phyloP scores from a whole-genome alignment of 2,329 filamentous ascomycete species.

The Fusarium sp. region DNA sequence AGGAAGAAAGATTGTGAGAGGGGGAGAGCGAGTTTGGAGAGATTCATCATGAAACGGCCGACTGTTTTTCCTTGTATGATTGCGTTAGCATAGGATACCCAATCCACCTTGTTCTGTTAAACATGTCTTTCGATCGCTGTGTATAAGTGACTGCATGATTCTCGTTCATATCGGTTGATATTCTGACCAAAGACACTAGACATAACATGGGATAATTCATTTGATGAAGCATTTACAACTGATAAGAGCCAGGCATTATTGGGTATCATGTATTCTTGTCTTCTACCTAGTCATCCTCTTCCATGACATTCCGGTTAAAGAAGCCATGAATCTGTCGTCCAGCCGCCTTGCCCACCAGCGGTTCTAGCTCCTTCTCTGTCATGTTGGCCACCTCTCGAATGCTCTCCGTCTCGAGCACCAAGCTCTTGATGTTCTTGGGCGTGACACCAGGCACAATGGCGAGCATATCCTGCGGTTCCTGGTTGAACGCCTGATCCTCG shows the following conservation, averaged over 20 bases:
- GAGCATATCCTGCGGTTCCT: slow-evolving; percentile 91
- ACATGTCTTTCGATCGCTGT: not conserved
- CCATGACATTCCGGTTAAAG: slow-evolving; percentile 76
- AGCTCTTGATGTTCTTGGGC: slow-evolving; percentile 77
- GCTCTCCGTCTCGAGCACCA: slow-evolving; percentile 80
- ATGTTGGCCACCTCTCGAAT: slow-evolving; percentile 89
- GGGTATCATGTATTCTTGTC: slow-evolving; percentile 21
- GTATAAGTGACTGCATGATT: not conserved
- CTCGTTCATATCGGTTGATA: not conserved
- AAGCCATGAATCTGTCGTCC: slow-evolving; percentile 83
- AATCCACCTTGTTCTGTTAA: slow-evolving; percentile 28
- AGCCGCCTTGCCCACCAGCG: slow-evolving; percentile 81
- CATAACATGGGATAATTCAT: not conserved
- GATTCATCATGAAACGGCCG: slow-evolving; percentile 21
- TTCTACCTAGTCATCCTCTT: slow-evolving; percentile 55
- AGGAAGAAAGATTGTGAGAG: not conserved
- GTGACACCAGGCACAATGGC: slow-evolving; percentile 86
- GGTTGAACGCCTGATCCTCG: slow-evolving; percentile 81
- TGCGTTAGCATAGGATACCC: slow-evolving; percentile 45
- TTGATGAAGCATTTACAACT: not conserved
- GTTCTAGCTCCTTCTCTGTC: slow-evolving; percentile 76
- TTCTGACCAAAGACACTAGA: not conserved
- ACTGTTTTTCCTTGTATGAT: slow-evolving; percentile 15
- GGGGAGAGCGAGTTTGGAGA: slow-evolving; percentile 14
- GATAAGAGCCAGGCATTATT: not conserved